Evolutionary conservation across 371 early-diverging fungal genomes (phyloP), one percentile per base, ranked within the genome.

Genomic region (Zychaea mexicana): DNA sequence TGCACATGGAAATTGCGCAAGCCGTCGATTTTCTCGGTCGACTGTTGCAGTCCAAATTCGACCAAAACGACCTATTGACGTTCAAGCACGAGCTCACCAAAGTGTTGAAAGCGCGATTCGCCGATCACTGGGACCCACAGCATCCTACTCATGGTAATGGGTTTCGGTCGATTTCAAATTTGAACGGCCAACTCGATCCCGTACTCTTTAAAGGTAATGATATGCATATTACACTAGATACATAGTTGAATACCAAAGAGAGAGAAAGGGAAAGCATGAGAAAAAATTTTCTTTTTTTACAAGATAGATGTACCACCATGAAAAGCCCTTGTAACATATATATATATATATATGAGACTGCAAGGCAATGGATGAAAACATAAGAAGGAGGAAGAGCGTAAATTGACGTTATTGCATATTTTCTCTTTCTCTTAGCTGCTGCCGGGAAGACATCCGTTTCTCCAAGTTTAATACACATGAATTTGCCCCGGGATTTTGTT

Each of bases 101-200:
- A 9, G 56, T 75, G 19, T 67, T 88, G 22, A 45, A 63, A 17
- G 68, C 70, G 22, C 73, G 74, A 61, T 88, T 83, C 57, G 55
- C 57, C 21, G 74, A 84, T 57, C 93, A 92, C 64, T 92, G 93
- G 93, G 82, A 91, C 61, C 64, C 84, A 9, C 78, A 87, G 36
- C 76, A 81, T 33, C 88, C 92, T 24, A 72, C 66, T 56, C 72
- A 72, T 28, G 93, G 93, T 59, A 91, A 88, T 70, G 93, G 81
- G 19, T 92, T 86, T 77, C 84, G 93, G 69, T 84, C 92, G 26
- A 81, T 92, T 64, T 83, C 89, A 52, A 85, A 85, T 57, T 88
- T 88, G 66, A 85, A 83, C 52, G 82, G 86, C n/a, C 74, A 75
- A 49, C 76, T 90, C 8, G 93, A 92, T 73, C 78, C 86, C 19